Evolutionary conservation across 2,329 filamentous ascomycete genomes (phyloP).

Genomic region (Penicillium brasilianum): DNA sequence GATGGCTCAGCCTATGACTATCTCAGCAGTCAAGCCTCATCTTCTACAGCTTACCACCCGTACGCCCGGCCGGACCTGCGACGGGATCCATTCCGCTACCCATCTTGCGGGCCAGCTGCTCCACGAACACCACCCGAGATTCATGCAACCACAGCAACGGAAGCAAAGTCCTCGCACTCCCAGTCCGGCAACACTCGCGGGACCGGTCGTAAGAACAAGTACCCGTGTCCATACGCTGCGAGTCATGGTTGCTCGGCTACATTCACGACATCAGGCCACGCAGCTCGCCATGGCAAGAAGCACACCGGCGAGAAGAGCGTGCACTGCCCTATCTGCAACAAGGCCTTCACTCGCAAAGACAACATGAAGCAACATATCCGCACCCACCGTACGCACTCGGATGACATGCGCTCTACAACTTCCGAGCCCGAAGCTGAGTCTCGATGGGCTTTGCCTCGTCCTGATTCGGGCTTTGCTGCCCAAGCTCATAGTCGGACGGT

Average conservation of each 20-base stretch:
- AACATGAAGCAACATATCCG: slow-evolving; percentile 73
- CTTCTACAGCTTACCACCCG: slow-evolving; percentile 33
- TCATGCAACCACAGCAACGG: slow-evolving; percentile 30
- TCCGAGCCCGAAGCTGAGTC: slow-evolving; percentile 26
- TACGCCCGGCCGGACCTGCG: slow-evolving; percentile 35
- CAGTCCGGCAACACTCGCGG: slow-evolving; percentile 28
- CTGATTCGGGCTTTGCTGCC: slow-evolving; percentile 20
- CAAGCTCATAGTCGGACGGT: slow-evolving; percentile 23
- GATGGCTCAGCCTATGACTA: slow-evolving; percentile 42
- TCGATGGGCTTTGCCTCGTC: slow-evolving; percentile 22
- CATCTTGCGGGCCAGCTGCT: slow-evolving; percentile 30
- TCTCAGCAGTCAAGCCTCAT: slow-evolving; percentile 28
- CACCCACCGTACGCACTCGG: slow-evolving; percentile 56
- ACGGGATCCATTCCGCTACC: slow-evolving; percentile 27
- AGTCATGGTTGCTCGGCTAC: slow-evolving; percentile 64
- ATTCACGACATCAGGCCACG: slow-evolving; percentile 70
- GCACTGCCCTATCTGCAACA: slow-evolving; percentile 70
- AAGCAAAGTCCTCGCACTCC: slow-evolving; percentile 34
- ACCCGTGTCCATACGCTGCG: slow-evolving; percentile 67
- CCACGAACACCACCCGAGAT: slow-evolving; percentile 33
- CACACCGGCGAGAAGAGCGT: slow-evolving; percentile 72
- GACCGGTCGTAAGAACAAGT: slow-evolving; percentile 63
- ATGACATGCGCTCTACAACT: slow-evolving; percentile 36
- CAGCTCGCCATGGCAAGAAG: slow-evolving; percentile 70
- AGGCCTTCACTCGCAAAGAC: slow-evolving; percentile 71